These are phyloP conservation scores for Verticillium albo-atrum DNA, from an alignment of 2,329 filamentous ascomycete genomes.

Conservation along the genomic window DNA sequence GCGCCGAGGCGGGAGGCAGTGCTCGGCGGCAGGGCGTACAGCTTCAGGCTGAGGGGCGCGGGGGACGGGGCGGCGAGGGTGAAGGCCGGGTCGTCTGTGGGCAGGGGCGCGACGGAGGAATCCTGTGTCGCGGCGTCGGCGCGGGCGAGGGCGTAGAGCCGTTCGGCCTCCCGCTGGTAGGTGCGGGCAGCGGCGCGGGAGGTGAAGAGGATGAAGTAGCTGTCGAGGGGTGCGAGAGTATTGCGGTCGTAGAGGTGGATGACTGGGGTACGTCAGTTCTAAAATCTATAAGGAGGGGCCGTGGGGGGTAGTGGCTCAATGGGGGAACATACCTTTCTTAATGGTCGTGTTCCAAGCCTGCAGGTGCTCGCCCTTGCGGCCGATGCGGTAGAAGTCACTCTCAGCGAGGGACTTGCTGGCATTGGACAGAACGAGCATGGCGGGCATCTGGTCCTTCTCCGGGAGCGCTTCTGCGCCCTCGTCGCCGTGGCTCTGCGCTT, in stretches of 20 bases:
- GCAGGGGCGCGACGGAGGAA: constrained; percentile 22
- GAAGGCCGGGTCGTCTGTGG: constrained; percentile 39
- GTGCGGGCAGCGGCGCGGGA: constrained; percentile 51
- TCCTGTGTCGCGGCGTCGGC: constrained; percentile 30
- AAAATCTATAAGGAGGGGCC: too few species aligned
- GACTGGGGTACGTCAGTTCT: constrained; percentile 32
- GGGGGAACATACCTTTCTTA: constrained; percentile 39
- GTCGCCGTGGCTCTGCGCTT: constrained; percentile 2
- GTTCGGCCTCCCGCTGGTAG: constrained; percentile 50
- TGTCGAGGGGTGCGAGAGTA: constrained; percentile 58
- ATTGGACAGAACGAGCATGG: constrained; percentile 53
- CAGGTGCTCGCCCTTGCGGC: constrained; percentile 57
- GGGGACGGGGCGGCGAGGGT: constrained; percentile 41
- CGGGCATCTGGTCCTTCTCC: constrained; percentile 1
- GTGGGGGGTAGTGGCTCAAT: too few species aligned
- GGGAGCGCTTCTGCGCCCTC: not conserved
- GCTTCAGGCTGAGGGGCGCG: constrained; percentile 14
- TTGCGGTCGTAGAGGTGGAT: constrained; percentile 60
- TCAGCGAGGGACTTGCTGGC: constrained; percentile 56
- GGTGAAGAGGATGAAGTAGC: constrained; percentile 68
- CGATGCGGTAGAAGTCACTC: constrained; percentile 67
- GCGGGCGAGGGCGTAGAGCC: constrained; percentile 25
- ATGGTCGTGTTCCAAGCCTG: constrained; percentile 65
- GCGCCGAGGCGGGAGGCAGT: constrained; percentile 20
- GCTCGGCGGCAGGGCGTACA: constrained; percentile 9